A percentile compares a stretch with the other conserved stretches of the same genome.
phyloP scores from a whole-genome alignment of 2,329 filamentous ascomycete species.

The Aureobasidium pullulans region DNA sequence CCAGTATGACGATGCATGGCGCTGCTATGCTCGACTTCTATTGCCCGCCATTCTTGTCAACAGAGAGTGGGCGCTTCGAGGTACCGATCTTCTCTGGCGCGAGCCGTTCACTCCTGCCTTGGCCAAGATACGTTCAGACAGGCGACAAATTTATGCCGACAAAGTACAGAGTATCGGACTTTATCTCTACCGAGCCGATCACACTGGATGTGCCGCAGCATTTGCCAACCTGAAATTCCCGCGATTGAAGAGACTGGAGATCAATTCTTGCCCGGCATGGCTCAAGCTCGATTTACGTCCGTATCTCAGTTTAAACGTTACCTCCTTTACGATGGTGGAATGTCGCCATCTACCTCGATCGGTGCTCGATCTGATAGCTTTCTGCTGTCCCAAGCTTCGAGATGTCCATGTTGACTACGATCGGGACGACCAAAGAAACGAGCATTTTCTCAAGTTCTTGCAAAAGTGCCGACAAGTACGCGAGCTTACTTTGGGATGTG shows the following conservation, averaged over 20 bases:
- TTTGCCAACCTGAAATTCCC: not conserved
- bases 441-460: not conserved
- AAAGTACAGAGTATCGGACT: slow-evolving; percentile 3
- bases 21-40: not conserved
- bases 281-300: not conserved
- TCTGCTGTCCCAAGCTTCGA: not conserved
- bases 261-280: not conserved
- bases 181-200: not conserved
- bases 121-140: not conserved
- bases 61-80: not conserved
- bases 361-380: not conserved
- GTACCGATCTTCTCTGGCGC: not conserved
- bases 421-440: not conserved
- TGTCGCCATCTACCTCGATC: not conserved
- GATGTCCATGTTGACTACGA: not conserved
- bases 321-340: not conserved
- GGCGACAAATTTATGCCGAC: not conserved
- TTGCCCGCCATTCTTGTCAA: not conserved
- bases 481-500: not conserved
- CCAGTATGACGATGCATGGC: not conserved
- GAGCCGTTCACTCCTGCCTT: not conserved
- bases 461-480: not conserved
- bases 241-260: not conserved
- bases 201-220: not conserved
- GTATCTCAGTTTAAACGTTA: not conserved